Base-by-base conservation (phyloP, 2,329 filamentous ascomycete species). In the Purpureocillium takamizusanense region DNA sequence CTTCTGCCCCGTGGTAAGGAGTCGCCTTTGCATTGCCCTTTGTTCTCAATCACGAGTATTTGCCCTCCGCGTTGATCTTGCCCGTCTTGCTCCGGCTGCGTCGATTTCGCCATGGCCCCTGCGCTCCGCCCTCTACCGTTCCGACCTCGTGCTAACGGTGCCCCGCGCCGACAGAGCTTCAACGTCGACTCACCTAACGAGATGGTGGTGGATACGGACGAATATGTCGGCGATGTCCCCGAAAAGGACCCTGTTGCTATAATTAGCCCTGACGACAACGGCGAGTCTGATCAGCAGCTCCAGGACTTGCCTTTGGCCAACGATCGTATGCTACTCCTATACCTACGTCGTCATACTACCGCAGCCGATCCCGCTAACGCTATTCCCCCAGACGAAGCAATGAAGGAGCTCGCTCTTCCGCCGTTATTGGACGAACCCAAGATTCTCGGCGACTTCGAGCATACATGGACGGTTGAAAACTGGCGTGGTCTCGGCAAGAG, bases 391-490 rank as follows among this genome's bases (percentile, higher is more conserved):
- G 84, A 78, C 63, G 85, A 94, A 48, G 83, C 85, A 36, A 95
- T 97, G 77, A 84, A 83, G 67, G 81, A 86, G 51, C 67, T 82
- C 47, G 78, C 88, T 48, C 74, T 97, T 42, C 78, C 80, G 10
- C 78, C 82, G 39, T 67, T 88, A 35, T 51, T 67, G 44, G 80
- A 87, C 48, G 87, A 95, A 49, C 79, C 89, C 46, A 84, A 87
- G 54, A 81, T 83, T 27, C 73, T 90, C 46, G 81, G 81, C 38
- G 86, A 95, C 57, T 72, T 72, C 31, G 66, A 82, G 50, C 61
- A 85, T 61, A 95, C 87, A 52, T 98, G 92, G 92, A 78, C 85
- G 23, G 86, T 98, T 44, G 74, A 85, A 51, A 74, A 83, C 45
- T 98, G 90, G 89, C 75, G 83, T 47, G 72, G 66, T 29, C 64